Conservation (phyloP, 2,329 filamentous ascomycete genomes). For the Apiospora marii region DNA sequence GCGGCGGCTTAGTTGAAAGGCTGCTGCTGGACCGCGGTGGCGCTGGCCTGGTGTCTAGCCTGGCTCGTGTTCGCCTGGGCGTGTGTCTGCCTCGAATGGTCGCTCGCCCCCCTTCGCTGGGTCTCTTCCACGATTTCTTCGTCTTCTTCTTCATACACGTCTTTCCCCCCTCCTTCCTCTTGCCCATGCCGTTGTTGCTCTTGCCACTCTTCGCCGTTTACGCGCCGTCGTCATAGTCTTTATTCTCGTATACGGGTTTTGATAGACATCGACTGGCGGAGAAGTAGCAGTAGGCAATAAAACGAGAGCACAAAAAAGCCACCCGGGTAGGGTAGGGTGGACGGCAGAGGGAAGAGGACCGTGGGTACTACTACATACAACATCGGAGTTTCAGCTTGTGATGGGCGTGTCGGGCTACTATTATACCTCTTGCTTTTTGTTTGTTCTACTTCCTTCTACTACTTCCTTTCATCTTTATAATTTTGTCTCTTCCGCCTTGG, state of each 20-base stretch:
- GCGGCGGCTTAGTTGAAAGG: constrained; percentile 28
- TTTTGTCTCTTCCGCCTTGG: not conserved
- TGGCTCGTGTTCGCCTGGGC: not conserved
- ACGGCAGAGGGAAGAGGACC: not conserved
- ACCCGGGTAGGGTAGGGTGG: too few relatives aligned
- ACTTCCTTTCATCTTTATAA: not conserved
- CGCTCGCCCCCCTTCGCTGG: not conserved
- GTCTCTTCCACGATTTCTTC: not conserved
- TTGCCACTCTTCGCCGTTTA: not conserved
- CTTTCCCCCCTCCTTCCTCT: not conserved
- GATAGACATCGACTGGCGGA: not conserved
- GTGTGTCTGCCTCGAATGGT: not conserved
- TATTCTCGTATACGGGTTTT: not conserved
- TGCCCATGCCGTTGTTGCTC: not conserved
- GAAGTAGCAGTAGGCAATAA: not conserved
- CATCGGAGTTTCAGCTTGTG: constrained; percentile 1
- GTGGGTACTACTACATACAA: not conserved
- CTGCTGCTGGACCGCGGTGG: constrained; percentile 20
- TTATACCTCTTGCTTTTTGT: constrained; percentile 4
- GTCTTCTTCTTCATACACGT: not conserved
- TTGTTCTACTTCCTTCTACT: not conserved
- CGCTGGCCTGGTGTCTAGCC: constrained; percentile 3
- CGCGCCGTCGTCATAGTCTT: not conserved
- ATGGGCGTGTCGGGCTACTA: not conserved
- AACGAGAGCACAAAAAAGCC: not conserved